Percentiles rank a stretch among this genome's conserved stretches.
Conservation (phyloP, 2,329 filamentous ascomycete genomes). For the Phialophora tarda region DNA sequence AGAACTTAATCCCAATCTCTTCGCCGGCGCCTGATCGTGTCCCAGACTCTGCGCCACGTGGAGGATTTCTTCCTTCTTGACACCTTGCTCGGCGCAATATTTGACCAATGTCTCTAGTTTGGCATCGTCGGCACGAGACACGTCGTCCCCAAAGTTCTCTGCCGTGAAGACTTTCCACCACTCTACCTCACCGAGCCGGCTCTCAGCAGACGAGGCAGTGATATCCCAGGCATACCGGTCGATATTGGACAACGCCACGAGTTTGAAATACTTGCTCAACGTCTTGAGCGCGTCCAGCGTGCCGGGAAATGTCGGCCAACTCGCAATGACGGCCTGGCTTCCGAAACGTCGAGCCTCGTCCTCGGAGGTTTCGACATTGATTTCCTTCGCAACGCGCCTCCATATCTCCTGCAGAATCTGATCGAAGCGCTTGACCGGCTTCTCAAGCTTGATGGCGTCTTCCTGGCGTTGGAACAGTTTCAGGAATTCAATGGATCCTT, state of each 20-base stretch:
- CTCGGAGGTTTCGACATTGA: constrained; percentile 37
- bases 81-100: constrained; percentile 59
- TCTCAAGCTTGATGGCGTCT: constrained; percentile 55
- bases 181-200: constrained; percentile 65
- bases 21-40: constrained; percentile 71
- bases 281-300: constrained; percentile 59
- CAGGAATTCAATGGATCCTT: constrained; percentile 48
- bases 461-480: constrained; percentile 56
- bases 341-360: constrained; percentile 56
- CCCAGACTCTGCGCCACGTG: constrained; percentile 72
- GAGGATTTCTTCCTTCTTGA: constrained; percentile 64
- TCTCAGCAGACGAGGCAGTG: constrained; percentile 53
- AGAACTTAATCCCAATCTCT: constrained; percentile 63
- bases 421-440: constrained; percentile 65
- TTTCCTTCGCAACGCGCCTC: constrained; percentile 43
- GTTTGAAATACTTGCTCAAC: constrained; percentile 58
- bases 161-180: constrained; percentile 61
- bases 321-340: constrained; percentile 49
- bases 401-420: constrained; percentile 61
- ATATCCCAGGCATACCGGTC: constrained; percentile 58
- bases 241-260: constrained; percentile 64
- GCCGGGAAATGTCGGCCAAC: constrained; percentile 64
- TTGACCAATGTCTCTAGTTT: constrained; percentile 54
- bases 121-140: constrained; percentile 34
- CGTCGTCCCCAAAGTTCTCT: constrained; percentile 69